These are phyloP conservation scores for Pycnococcus provasolii DNA, from an alignment of 139 green algal genomes.

Conservation along the genomic window DNA sequence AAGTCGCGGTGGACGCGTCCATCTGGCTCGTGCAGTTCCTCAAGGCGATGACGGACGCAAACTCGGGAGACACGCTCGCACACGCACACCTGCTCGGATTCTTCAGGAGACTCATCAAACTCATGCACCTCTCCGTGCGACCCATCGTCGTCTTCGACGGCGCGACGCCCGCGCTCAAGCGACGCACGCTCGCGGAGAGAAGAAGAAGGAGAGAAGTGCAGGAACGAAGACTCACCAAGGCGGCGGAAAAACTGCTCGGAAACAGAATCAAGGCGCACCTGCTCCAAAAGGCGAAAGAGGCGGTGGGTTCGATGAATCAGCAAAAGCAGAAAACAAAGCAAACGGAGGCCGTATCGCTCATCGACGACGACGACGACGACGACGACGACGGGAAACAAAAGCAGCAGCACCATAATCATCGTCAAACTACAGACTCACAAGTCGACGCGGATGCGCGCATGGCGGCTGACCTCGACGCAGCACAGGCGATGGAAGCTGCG, in stretches of 20 bases:
- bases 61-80: slow-evolving; percentile 68
- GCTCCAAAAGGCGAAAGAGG: not conserved
- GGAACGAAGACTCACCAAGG: slow-evolving; percentile 8
- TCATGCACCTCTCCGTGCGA: slow-evolving; percentile 82
- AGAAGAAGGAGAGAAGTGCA: not conserved
- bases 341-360: too few species aligned
- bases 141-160: slow-evolving; percentile 99
- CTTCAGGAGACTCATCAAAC: slow-evolving; percentile 86
- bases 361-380: too few species aligned
- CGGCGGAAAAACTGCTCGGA: slow-evolving; percentile 88
- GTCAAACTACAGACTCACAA: too few species aligned
- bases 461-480: too few species aligned
- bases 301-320: too few species aligned
- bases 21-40: slow-evolving; percentile 96
- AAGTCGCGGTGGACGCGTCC: slow-evolving; percentile 63
- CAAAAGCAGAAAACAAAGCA: too few species aligned
- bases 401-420: too few species aligned
- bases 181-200: slow-evolving; percentile 45
- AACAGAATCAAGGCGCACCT: slow-evolving; percentile 65
- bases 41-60: slow-evolving; percentile 83
- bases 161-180: slow-evolving; percentile 83
- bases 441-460: too few species aligned
- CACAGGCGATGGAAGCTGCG: too few species aligned
- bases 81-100: slow-evolving; percentile 95
- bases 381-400: too few species aligned